phyloP scores from a whole-genome alignment of 352 stramenopile genomes.

The Pythium scleroteichum region DNA sequence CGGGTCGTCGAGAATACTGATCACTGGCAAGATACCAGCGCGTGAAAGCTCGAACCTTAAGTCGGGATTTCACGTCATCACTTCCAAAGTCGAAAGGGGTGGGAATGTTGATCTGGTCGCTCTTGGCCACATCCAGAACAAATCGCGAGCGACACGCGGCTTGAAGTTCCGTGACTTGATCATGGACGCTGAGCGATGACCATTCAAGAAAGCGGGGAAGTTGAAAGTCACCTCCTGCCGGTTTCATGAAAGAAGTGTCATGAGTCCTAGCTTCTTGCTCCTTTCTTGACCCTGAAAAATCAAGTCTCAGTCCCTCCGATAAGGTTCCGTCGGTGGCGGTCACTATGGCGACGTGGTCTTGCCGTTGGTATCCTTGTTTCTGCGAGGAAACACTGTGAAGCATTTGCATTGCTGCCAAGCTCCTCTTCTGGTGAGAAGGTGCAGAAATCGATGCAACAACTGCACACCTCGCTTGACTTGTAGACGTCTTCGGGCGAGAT shows the following conservation, averaged over 20 bases:
- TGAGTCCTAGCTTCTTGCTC: neutral
- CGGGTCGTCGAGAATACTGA: conserved; percentile 40
- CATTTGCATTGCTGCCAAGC: neutral
- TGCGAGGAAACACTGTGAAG: neutral
- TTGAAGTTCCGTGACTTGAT: conserved; percentile 55
- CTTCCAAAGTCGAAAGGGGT: conserved; percentile 46
- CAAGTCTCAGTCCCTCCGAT: conserved; percentile 12
- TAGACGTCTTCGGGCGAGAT: conserved; percentile 29
- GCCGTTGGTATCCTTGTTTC: neutral
- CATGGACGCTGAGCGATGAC: conserved; percentile 38
- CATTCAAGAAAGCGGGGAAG: conserved; percentile 36
- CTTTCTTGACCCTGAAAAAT: conserved; percentile 19
- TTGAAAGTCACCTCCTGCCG: neutral
- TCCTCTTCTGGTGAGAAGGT: neutral
- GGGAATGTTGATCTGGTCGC: conserved; percentile 44
- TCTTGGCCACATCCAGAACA: conserved; percentile 38
- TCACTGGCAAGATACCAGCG: conserved; percentile 52
- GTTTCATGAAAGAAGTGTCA: neutral
- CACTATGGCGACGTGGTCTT: conserved; percentile 11
- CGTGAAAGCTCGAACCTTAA: conserved; percentile 49
- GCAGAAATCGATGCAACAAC: conserved; percentile 36
- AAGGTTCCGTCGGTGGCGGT: conserved; percentile 11
- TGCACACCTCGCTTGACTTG: conserved; percentile 37
- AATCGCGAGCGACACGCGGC: conserved; percentile 54
- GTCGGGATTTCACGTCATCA: conserved; percentile 43